Conservation (phyloP, 2,329 filamentous ascomycete genomes). For the Cladophialophora immunda region DNA sequence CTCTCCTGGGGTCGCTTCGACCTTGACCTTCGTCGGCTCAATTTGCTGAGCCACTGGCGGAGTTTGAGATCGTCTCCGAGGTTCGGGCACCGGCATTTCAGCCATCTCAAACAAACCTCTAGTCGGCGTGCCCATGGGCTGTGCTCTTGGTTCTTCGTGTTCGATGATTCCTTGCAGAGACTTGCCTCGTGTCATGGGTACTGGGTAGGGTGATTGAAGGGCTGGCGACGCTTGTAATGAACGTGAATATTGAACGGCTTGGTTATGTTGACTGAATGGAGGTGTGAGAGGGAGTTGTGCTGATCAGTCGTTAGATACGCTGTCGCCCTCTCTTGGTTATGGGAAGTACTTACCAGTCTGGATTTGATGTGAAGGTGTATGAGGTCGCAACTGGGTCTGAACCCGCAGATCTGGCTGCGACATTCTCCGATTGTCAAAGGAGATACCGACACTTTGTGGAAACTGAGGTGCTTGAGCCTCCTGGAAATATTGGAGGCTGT, state of each 20-base stretch:
- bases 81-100: slow-evolving; percentile 59
- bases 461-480: slow-evolving; percentile 32
- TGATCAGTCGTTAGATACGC: slow-evolving; percentile 46
- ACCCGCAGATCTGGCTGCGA: slow-evolving; percentile 51
- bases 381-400: slow-evolving; percentile 58
- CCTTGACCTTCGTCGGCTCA: slow-evolving; percentile 30
- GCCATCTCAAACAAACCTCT: slow-evolving; percentile 57
- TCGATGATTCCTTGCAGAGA: slow-evolving; percentile 66
- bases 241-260: slow-evolving; percentile 49
- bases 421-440: slow-evolving; percentile 45
- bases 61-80: slow-evolving; percentile 24
- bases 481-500: slow-evolving; percentile 41
- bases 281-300: slow-evolving; percentile 74
- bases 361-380: slow-evolving; percentile 70
- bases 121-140: slow-evolving; percentile 23
- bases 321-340: neutral
- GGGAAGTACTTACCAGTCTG: slow-evolving; percentile 61
- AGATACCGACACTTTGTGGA: slow-evolving; percentile 35
- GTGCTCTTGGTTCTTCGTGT: slow-evolving; percentile 52
- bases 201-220: slow-evolving; percentile 48
- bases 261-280: slow-evolving; percentile 57
- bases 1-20: slow-evolving; percentile 21
- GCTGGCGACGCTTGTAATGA: slow-evolving; percentile 52
- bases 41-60: slow-evolving; percentile 22
- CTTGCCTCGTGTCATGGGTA: slow-evolving; percentile 55